These are phyloP conservation scores for Beta vulgaris DNA, from an alignment of 148 eudicot species.

Conservation along the genomic window DNA sequence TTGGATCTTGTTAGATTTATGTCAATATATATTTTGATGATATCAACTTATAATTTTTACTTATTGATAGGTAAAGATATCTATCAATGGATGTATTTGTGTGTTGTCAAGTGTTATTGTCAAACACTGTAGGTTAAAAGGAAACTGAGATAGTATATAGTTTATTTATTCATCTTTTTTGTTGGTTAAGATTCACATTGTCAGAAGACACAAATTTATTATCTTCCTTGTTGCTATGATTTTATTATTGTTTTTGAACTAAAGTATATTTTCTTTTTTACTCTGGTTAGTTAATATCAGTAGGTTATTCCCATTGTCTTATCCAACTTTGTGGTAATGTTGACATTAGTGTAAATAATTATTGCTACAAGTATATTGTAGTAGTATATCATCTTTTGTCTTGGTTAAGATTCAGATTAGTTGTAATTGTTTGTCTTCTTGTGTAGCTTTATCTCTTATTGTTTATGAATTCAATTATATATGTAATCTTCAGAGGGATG, in stretches of 20 bases:
- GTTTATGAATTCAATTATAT: neutral
- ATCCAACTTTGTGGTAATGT: neutral
- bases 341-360: conserved; percentile 1
- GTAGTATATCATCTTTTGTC: conserved; percentile 7
- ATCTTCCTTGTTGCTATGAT: neutral
- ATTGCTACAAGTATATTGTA: neutral
- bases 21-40: too few relatives aligned
- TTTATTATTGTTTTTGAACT: conserved; percentile 2
- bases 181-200: conserved; percentile 13
- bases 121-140: too few relatives aligned
- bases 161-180: conserved; percentile 25
- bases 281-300: neutral
- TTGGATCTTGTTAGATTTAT: too few relatives aligned
- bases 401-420: neutral
- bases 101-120: too few relatives aligned
- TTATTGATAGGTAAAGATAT: too few relatives aligned
- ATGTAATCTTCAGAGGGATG: neutral
- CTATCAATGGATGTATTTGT: too few relatives aligned
- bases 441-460: neutral
- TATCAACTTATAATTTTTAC: too few relatives aligned
- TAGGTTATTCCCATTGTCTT: neutral
- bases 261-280: neutral
- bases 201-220: neutral
- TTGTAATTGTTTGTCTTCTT: neutral
- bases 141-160: too few relatives aligned